Base-by-base conservation (phyloP, 202 grass and related monocot genomes). In the Elaeis oleifera region DNA sequence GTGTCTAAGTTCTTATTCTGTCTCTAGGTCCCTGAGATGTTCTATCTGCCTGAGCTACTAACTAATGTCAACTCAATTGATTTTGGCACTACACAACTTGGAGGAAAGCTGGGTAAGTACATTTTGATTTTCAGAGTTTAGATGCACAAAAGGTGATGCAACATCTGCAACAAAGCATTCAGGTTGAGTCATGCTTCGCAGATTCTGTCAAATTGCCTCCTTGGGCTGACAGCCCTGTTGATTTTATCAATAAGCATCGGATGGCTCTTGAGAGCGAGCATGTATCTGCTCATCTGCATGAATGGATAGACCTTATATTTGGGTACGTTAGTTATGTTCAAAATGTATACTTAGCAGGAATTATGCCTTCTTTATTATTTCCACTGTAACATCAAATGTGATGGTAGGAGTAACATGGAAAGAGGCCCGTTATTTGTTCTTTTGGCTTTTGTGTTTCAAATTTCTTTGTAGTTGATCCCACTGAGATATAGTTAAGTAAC, bases 261-360 rank as follows among this genome's bases (percentile, higher is more conserved):
- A 84, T 73, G 62, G 94, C 94, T 74, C 87, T 97, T 85, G 94
- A 97, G 82, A 92, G 88, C 36, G 88, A 97, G 51, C 84, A 97
- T 74, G 85, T 89, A 4, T 97, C 94, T 72, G 79, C 82, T 79
- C 88, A 97, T 85, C 73, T 97, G 71, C 84, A 97, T 75, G 82
- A 97, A 52, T 97, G 94, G 94, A 92, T 97, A 71, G 84, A 97
- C 77, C 82, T 97, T 56, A 97, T 97, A 77, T 92, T 97, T 58
- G 94, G 94, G 94, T 97, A 89, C 5, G 32, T 36, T 6, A 27
- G 63, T 49, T 80, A 31, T 86, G 8, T 44, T 44, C 9, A 44
- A 44, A 44, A 2, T 13, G 2, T 11, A 14, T 44, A 3, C 36
- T 14, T 44, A 44, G 28, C 11, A 44, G 36, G 36, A 3, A 14